Conservation (phyloP, 2,329 filamentous ascomycete genomes). For the Blastomyces silverae region DNA sequence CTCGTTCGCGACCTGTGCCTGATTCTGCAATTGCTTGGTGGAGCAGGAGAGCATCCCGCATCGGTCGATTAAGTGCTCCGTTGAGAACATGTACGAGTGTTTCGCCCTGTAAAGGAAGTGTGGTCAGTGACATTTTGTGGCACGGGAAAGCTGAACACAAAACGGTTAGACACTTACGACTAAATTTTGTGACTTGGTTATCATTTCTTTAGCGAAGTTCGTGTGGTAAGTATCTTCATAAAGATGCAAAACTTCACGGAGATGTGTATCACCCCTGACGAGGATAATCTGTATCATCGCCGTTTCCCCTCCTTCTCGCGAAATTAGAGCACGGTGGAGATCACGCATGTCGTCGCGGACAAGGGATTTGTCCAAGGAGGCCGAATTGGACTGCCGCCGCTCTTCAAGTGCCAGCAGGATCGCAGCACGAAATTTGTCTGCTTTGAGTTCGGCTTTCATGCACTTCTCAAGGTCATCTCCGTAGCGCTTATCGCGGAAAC, state of each 20-base stretch:
- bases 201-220: conserved; percentile 82
- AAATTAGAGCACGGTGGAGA: conserved; percentile 62
- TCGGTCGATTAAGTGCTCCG: conserved; percentile 90
- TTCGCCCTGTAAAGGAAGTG: conserved; percentile 60
- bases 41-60: conserved; percentile 82
- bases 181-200: conserved; percentile 83
- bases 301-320: conserved; percentile 72
- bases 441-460: conserved; percentile 87
- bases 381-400: conserved; percentile 71
- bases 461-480: conserved; percentile 70
- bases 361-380: conserved; percentile 55
- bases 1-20: conserved; percentile 63
- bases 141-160: conserved; percentile 6
- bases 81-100: conserved; percentile 92
- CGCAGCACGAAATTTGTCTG: conserved; percentile 91
- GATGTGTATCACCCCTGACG: conserved; percentile 69
- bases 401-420: conserved; percentile 79
- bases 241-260: conserved; percentile 67
- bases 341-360: conserved; percentile 66
- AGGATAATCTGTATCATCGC: conserved; percentile 82
- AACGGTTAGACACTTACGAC: conserved; percentile 58
- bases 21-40: conserved; percentile 80
- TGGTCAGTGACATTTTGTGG: background rate
- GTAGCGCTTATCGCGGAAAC: conserved; percentile 90
- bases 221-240: conserved; percentile 67